Percentiles rank a stretch among this genome's conserved stretches.
These are phyloP conservation scores for Typha latifolia DNA, from an alignment of 176 grass and related monocot species.

Conservation along the genomic window DNA sequence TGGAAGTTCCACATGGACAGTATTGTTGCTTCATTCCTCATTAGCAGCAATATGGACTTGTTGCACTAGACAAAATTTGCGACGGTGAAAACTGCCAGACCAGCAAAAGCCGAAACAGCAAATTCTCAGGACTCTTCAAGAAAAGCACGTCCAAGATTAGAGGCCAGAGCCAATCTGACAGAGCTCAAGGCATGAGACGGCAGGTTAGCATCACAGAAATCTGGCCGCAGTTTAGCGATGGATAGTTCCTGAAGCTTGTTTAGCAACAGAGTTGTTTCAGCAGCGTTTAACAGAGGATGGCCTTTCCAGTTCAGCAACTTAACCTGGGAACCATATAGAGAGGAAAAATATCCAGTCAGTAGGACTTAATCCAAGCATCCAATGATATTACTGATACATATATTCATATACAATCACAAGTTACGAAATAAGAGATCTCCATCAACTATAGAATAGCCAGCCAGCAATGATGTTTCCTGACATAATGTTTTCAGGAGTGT, in stretches of 20 bases:
- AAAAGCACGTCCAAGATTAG: slow-evolving; percentile 61
- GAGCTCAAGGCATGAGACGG: slow-evolving; percentile 43
- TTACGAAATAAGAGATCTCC: too few relatives aligned
- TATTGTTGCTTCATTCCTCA: not conserved
- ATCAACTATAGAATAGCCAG: too few relatives aligned
- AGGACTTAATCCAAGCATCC: not conserved
- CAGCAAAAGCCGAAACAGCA: not conserved
- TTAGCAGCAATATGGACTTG: not conserved
- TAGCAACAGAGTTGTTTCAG: slow-evolving; percentile 75
- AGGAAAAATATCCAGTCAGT: not conserved
- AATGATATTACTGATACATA: not conserved
- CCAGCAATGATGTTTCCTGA: too few relatives aligned
- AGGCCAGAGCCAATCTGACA: slow-evolving; percentile 61
- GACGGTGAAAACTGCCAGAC: not conserved
- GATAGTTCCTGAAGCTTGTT: slow-evolving; percentile 84
- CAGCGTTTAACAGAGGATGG: slow-evolving; percentile 45
- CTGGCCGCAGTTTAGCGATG: slow-evolving; percentile 60
- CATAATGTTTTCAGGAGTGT: too few relatives aligned
- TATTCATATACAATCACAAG: too few relatives aligned
- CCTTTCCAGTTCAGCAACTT: slow-evolving; percentile 62
- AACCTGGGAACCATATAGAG: slow-evolving; percentile 32
- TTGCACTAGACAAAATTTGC: not conserved
- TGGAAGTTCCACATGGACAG: not conserved
- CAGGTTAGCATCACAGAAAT: slow-evolving; percentile 49
- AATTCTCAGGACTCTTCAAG: slow-evolving; percentile 60